phyloP scores from a whole-genome alignment of 108 stramenopile genomes.

The Discostella pseudostelligera region DNA sequence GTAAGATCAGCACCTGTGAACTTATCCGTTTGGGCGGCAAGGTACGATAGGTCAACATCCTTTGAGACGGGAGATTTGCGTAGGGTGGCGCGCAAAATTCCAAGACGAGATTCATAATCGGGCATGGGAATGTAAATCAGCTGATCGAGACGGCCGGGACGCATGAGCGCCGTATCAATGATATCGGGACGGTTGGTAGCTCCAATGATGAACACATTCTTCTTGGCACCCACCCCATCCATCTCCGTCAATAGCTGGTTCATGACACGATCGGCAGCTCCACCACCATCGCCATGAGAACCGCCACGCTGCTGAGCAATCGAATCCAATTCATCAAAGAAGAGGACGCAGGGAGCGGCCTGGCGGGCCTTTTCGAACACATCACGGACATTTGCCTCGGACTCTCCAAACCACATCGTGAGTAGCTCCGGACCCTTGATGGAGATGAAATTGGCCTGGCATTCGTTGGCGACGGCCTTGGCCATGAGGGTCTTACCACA shows the following conservation, averaged over 20 bases:
- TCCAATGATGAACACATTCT: slow-evolving; percentile 99
- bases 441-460: slow-evolving; percentile 98
- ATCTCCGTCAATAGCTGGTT: slow-evolving; percentile 99
- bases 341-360: slow-evolving; percentile 99
- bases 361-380: slow-evolving; percentile 99
- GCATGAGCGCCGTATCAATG: slow-evolving; percentile 99
- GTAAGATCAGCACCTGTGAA: slow-evolving; percentile 99
- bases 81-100: slow-evolving; percentile 95
- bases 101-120: slow-evolving; percentile 94
- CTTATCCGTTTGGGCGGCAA: slow-evolving; percentile 97
- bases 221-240: slow-evolving; percentile 99
- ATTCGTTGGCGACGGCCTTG: slow-evolving; percentile 99
- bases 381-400: slow-evolving; percentile 99
- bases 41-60: slow-evolving; percentile 96
- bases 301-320: slow-evolving; percentile 98
- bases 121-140: slow-evolving; percentile 99
- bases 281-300: slow-evolving; percentile 94
- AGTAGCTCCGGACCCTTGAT: slow-evolving; percentile 99
- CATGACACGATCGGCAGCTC: slow-evolving; percentile 99
- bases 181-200: slow-evolving; percentile 99
- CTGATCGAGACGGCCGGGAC: slow-evolving; percentile 99
- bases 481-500: slow-evolving; percentile 99
- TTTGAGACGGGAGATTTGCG: slow-evolving; percentile 97
- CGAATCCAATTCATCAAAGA: slow-evolving; percentile 99
- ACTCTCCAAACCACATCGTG: slow-evolving; percentile 99